phyloP scores from a whole-genome alignment of 345 rosid genomes.

The Dipteronia dyeriana region DNA sequence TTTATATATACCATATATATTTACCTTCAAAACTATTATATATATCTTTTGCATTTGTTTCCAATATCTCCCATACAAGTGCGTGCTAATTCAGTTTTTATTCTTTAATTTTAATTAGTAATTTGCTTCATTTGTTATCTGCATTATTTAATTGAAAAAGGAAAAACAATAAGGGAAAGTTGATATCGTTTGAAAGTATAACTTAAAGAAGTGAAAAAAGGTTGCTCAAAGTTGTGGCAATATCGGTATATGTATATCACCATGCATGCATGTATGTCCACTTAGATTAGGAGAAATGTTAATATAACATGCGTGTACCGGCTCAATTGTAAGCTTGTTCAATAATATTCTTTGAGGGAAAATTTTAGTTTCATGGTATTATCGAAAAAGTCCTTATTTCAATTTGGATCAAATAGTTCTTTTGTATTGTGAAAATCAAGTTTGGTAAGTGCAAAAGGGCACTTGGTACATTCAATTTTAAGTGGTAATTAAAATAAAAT shows the following conservation, averaged over 20 bases:
- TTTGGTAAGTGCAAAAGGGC: too few relatives aligned
- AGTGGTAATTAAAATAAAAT: too few relatives aligned
- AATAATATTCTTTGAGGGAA: neutral
- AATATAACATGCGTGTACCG: neutral
- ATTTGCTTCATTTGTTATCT: neutral
- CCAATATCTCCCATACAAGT: conserved; percentile 22
- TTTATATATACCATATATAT: neutral
- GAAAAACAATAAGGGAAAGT: neutral
- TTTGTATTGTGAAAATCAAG: too few relatives aligned
- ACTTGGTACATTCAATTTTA: too few relatives aligned
- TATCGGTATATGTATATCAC: neutral
- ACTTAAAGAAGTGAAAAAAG: neutral
- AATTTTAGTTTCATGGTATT: too few relatives aligned
- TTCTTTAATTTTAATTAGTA: neutral
- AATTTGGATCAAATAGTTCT: too few relatives aligned
- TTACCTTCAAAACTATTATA: neutral
- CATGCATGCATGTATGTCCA: neutral
- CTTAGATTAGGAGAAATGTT: neutral
- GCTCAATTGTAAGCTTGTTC: neutral
- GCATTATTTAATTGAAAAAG: too few relatives aligned
- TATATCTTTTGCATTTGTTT: neutral
- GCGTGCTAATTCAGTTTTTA: conserved; percentile 20
- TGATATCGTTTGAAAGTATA: neutral
- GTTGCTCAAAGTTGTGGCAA: neutral
- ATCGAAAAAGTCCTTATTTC: too few relatives aligned